These are phyloP conservation scores for Xerocomus nothofagi DNA, from an alignment of 1,284 basidiomycete genomes.

Conservation along the genomic window DNA sequence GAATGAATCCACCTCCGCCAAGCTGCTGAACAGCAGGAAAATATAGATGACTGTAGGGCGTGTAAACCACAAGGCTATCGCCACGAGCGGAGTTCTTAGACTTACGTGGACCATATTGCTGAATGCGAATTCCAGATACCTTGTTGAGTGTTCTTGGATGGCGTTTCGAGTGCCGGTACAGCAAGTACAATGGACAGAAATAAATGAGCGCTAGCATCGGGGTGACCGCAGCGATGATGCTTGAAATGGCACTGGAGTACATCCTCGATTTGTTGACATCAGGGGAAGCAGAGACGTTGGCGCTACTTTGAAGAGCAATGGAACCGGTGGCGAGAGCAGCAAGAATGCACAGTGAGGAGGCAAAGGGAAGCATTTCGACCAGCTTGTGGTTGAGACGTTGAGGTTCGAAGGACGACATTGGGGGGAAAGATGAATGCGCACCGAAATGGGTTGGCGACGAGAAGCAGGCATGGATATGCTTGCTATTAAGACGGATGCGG, in stretches of 20 bases:
- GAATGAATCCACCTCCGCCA: constrained; percentile 43
- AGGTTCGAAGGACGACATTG: constrained; percentile 18
- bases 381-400: constrained; percentile 27
- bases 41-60: constrained; percentile 44
- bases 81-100: constrained; percentile 4
- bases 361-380: constrained; percentile 39
- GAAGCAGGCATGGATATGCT: constrained; percentile 31
- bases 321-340: constrained; percentile 37
- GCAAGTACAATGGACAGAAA: constrained; percentile 47
- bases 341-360: constrained; percentile 34
- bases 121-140: constrained; percentile 42
- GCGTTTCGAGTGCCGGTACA: constrained; percentile 43
- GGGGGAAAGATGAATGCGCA: constrained; percentile 20
- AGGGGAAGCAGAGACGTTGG: constrained; percentile 14
- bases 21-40: constrained; percentile 47
- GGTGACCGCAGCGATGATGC: constrained; percentile 46
- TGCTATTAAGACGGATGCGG: constrained; percentile 34
- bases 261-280: constrained; percentile 34
- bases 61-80: constrained; percentile 28
- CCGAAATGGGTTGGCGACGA: constrained; percentile 32
- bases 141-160: constrained; percentile 52
- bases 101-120: constrained; percentile 52
- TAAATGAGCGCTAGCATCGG: constrained; percentile 50
- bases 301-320: constrained; percentile 28
- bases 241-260: constrained; percentile 41